Evolutionary conservation across 2,329 filamentous ascomycete species (phyloP).

Genomic region (Sphaerulina vaccinii): DNA sequence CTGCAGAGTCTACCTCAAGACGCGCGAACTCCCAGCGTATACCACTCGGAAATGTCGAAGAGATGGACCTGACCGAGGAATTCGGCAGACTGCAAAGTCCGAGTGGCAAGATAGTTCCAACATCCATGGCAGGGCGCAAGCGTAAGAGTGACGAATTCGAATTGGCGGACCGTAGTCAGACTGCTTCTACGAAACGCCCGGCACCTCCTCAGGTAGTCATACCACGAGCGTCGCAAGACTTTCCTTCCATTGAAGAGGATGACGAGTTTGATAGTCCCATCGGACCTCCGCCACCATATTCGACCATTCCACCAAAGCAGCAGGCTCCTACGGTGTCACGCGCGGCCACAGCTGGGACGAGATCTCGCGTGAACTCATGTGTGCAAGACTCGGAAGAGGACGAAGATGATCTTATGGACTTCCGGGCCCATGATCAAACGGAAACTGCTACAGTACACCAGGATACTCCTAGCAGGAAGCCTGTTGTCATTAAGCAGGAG

Average conservation of each 20-base stretch:
- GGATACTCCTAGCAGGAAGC: background rate
- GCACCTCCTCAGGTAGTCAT: slow-evolving; percentile 1
- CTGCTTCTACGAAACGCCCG: slow-evolving; percentile 15
- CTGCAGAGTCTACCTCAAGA: slow-evolving; percentile 1
- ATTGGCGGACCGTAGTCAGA: slow-evolving; percentile 25
- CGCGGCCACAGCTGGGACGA: background rate
- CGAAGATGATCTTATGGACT: slow-evolving; percentile 32
- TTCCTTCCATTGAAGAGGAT: slow-evolving; percentile 42
- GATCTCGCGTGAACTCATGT: background rate
- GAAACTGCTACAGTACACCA: slow-evolving; percentile 2
- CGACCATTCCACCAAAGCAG: slow-evolving; percentile 38
- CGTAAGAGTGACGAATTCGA: slow-evolving; percentile 49
- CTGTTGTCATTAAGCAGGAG: background rate
- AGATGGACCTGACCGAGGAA: slow-evolving; percentile 38
- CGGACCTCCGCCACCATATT: slow-evolving; percentile 46
- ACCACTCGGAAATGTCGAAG: slow-evolving; percentile 28
- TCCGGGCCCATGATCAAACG: slow-evolving; percentile 12
- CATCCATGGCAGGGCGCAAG: slow-evolving; percentile 37
- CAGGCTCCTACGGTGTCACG: slow-evolving; percentile 2
- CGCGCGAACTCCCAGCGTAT: slow-evolving; percentile 12
- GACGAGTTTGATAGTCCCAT: slow-evolving; percentile 16
- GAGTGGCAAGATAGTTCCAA: slow-evolving; percentile 14
- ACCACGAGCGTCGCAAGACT: slow-evolving; percentile 31
- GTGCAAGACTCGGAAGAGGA: slow-evolving; percentile 33
- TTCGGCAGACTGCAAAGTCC: slow-evolving; percentile 26